Conservation (phyloP, 2,329 filamentous ascomycete genomes). For the Beauveria sp. region DNA sequence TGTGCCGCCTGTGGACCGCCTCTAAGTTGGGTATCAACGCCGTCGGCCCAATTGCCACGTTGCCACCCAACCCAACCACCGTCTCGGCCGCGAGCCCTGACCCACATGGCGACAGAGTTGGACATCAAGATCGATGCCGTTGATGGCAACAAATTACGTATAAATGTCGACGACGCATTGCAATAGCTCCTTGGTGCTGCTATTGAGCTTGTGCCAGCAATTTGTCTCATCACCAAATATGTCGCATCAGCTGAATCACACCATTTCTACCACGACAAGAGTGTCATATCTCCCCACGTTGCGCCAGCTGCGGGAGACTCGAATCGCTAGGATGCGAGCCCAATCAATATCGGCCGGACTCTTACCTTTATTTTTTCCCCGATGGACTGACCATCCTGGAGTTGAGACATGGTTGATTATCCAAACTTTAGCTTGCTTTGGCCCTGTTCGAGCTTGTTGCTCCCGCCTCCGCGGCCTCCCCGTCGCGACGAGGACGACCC, state of each 20-base stretch:
- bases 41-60: constrained; percentile 6
- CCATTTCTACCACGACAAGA: background rate
- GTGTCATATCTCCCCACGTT: background rate
- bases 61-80: constrained; percentile 8
- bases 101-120: background rate
- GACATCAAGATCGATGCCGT: background rate
- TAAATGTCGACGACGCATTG: background rate
- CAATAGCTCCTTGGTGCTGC: background rate
- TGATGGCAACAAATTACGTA: background rate
- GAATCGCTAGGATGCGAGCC: background rate
- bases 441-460: constrained; percentile 43
- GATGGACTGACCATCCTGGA: background rate
- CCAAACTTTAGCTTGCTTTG: constrained; percentile 56
- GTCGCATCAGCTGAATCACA: background rate
- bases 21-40: constrained; percentile 11
- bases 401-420: constrained; percentile 25
- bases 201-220: background rate
- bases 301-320: background rate
- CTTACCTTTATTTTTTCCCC: background rate
- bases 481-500: background rate
- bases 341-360: background rate
- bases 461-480: constrained; percentile 16
- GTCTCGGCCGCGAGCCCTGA: background rate
- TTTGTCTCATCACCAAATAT: background rate
- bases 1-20: constrained; percentile 5